Base-by-base conservation (phyloP, 164 flowering plant genomes). In the Magnolia changhungtana region DNA sequence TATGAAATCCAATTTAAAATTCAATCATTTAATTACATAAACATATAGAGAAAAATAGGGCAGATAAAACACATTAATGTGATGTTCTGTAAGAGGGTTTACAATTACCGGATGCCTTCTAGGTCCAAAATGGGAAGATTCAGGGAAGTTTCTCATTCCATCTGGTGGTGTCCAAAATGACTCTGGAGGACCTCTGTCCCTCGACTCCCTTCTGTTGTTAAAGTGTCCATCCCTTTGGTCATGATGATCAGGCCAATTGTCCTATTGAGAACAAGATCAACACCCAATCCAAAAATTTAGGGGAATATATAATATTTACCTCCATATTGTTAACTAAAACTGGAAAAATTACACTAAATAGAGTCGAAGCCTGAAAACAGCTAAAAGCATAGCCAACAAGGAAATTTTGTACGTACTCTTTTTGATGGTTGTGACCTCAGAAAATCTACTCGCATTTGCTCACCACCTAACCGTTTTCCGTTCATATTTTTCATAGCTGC, bases 381-480 rank as follows among this genome's bases (percentile, higher is more conserved):
- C 10, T 11, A 16, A 51, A 29, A 73, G 8, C 19, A 37, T 37
- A 63, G 67, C 19, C 23, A 52, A 20, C 11, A 7, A 8, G 5
- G 49, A n/a, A 50, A 27, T 13, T 4, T 16, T 27, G 73, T 73
- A 83, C 97, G 87, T 89, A 95, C 99, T 86, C 94, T 89, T 89
- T 89, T 87, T 24, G 87, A 72, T 45, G 92, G 84, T 49, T 89
- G 96, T 71, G 95, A 90, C 73, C 98, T 88, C 58, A 92, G 85
- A 77, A 76, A 96, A 83, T 96, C 98, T 19, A 94, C 98, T 31
- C 98, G 93, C 71, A 96, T 76, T 76, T 86, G 88, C 27, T 88
- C 91, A 77, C 96, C 97, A 74, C 93, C 94, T 64, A 94, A 68
- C 49, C 81, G 88, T 83, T 83, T 89, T 45, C 96, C 96, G 80